Evolutionary conservation across 108 stramenopile species (phyloP), one percentile per base, ranked within the genome.

Genomic region (Cyclostephanos invisitatus): DNA sequence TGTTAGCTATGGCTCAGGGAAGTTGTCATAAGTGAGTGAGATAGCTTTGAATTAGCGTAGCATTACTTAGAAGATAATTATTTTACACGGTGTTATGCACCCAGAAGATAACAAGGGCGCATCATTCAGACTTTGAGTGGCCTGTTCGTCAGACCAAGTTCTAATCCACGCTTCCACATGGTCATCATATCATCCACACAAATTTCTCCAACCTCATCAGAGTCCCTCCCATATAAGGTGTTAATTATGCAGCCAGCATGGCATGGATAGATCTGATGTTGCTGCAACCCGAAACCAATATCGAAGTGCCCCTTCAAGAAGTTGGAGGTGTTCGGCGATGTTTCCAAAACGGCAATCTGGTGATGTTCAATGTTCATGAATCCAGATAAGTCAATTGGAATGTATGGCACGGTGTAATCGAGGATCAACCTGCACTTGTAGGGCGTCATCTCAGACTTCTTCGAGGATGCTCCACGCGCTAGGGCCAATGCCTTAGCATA

Each of bases 231-330:
- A 46, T 81, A 70, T 25, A 83, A 66, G n/a, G 84, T 78, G 37
- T 89, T 89, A n/a, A 89, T 72, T 47, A 88, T 75, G 73, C 87
- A 89, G 32, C 87, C 85, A 20, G 85, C 82, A 75, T 89, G 85
- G 29, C 87, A 89, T 4, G 87, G 87, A 38, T 86, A 86, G 48
- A 89, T 89, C 55, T 89, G 85, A 69, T 89, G 77, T 58, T 89
- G 76, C 21, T 84, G 83, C 40, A 84, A 72, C 25, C 87, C 82
- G 70, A 89, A 86, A 21, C 87, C 85, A 22, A 85, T 62, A 50
- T 89, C 87, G 37, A 83, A 89, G 46, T 82, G 84, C 18, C 87
- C 87, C 62, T 84, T 83, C 5, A 89, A 64, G 73, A 88, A 89
- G 24, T 82, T 85, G 49, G 73, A 79, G 18, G 51, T 60, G 15